Evolutionary conservation across 192 early-diverging fungal species (phyloP).

Genomic region (Backusella morwellensis): DNA sequence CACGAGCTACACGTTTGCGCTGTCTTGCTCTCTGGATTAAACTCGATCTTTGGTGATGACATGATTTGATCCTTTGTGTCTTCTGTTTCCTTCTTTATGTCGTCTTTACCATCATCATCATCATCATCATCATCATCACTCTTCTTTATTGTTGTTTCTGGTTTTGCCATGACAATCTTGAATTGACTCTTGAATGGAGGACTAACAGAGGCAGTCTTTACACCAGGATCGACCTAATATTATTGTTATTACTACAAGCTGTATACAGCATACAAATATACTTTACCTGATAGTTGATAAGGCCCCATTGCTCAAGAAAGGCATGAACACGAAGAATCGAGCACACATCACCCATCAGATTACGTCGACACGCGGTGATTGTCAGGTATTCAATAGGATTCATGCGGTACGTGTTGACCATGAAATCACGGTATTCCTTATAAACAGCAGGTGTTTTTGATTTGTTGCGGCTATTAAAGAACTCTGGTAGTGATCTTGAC

Average conservation of each 20-base stretch:
- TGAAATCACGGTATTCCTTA: constrained; percentile 96
- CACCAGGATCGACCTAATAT: constrained; percentile 83
- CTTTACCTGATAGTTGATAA: constrained; percentile 96
- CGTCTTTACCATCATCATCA: neutral
- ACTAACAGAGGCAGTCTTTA: constrained; percentile 79
- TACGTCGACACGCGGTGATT: constrained; percentile 95
- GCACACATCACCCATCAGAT: constrained; percentile 98
- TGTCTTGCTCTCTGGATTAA: neutral
- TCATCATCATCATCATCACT: too few species aligned
- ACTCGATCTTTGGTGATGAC: neutral
- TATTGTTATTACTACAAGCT: too few species aligned
- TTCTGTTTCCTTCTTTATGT: neutral
- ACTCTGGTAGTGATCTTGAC: constrained; percentile 86
- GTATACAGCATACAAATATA: neutral
- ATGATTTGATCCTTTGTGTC: neutral
- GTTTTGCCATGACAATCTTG: constrained; percentile 8
- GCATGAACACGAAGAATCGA: constrained; percentile 98
- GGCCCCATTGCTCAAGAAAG: constrained; percentile 98
- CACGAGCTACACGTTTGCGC: constrained; percentile 7
- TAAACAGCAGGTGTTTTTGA: constrained; percentile 92
- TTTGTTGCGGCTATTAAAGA: constrained; percentile 93
- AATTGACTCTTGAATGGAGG: constrained; percentile 87
- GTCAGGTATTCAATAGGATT: constrained; percentile 96
- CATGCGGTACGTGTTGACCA: constrained; percentile 96
- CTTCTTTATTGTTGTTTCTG: neutral